Percentiles rank a stretch among this genome's conserved stretches.
phyloP scores from a whole-genome alignment of 768 basidiomycete species.

The Serpula lacrymans region DNA sequence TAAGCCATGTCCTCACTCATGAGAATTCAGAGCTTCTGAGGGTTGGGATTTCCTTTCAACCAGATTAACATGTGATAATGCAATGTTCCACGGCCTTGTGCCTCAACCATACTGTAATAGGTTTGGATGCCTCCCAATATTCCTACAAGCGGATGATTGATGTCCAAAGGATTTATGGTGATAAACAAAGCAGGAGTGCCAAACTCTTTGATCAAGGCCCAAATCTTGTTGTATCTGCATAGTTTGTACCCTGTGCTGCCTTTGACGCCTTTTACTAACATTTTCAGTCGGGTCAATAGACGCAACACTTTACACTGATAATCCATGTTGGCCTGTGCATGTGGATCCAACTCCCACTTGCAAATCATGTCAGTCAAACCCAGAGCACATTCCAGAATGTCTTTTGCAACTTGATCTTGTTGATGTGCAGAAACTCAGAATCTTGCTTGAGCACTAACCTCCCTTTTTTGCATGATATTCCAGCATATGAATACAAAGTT shows the following conservation, averaged over 20 bases:
- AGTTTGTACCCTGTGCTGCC: slow-evolving; percentile 28
- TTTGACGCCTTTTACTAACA: slow-evolving; percentile 11
- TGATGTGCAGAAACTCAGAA: too few species aligned
- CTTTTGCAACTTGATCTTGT: too few species aligned
- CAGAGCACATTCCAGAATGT: not conserved
- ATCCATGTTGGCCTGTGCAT: not conserved
- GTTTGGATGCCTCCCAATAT: slow-evolving; percentile 27
- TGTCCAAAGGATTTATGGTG: slow-evolving; percentile 44
- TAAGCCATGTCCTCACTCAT: not conserved
- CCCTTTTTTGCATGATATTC: not conserved
- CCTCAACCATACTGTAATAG: slow-evolving; percentile 40
- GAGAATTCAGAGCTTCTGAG: not conserved
- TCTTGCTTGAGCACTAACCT: not conserved
- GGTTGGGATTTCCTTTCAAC: slow-evolving; percentile 16
- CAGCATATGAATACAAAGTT: too few species aligned
- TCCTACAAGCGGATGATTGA: slow-evolving; percentile 34
- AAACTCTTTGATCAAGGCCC: slow-evolving; percentile 26
- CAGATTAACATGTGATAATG: slow-evolving; percentile 39
- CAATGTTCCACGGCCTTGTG: slow-evolving; percentile 34
- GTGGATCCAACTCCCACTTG: not conserved
- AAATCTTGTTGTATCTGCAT: slow-evolving; percentile 35
- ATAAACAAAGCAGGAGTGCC: slow-evolving; percentile 41
- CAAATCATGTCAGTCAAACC: not conserved
- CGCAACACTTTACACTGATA: not conserved
- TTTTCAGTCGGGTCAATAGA: slow-evolving; percentile 16